These are phyloP conservation scores for Cryphonectria japonica DNA, from an alignment of 2,329 filamentous ascomycete species.

Conservation along the genomic window DNA sequence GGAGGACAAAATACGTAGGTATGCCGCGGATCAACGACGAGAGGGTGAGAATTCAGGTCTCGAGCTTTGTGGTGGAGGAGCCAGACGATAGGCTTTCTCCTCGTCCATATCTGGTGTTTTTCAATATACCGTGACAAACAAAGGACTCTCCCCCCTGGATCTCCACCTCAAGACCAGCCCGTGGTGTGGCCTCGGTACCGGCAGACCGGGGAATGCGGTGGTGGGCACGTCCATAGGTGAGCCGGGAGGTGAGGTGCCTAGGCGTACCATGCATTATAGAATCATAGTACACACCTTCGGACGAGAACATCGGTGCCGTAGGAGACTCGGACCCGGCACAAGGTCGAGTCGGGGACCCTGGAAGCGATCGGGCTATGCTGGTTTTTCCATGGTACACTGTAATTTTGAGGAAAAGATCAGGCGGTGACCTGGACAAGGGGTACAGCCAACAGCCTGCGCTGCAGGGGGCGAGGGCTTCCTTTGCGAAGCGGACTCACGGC, in stretches of 20 bases:
- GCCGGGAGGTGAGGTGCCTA: background rate
- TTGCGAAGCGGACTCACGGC: background rate
- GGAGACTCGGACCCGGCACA: slow-evolving; percentile 8
- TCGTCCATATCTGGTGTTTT: background rate
- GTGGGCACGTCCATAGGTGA: background rate
- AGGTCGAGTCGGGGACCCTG: background rate
- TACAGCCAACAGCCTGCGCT: background rate
- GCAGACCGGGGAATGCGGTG: background rate
- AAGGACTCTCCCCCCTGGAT: no score
- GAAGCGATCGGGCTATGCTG: background rate
- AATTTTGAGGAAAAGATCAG: background rate
- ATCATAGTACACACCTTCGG: background rate
- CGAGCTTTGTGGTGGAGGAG: background rate
- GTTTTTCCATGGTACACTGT: background rate
- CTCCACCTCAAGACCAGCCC: background rate
- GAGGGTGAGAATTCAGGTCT: background rate
- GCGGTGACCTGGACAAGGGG: background rate
- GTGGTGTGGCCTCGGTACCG: background rate
- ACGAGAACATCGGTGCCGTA: slow-evolving; percentile 7
- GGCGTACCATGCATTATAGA: background rate
- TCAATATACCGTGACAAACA: background rate
- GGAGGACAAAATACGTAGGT: background rate
- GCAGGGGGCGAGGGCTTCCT: background rate
- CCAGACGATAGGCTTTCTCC: background rate
- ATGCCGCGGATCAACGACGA: background rate